These are phyloP conservation scores for Penicillium hordei DNA, from an alignment of 2,329 filamentous ascomycete genomes.

Conservation along the genomic window DNA sequence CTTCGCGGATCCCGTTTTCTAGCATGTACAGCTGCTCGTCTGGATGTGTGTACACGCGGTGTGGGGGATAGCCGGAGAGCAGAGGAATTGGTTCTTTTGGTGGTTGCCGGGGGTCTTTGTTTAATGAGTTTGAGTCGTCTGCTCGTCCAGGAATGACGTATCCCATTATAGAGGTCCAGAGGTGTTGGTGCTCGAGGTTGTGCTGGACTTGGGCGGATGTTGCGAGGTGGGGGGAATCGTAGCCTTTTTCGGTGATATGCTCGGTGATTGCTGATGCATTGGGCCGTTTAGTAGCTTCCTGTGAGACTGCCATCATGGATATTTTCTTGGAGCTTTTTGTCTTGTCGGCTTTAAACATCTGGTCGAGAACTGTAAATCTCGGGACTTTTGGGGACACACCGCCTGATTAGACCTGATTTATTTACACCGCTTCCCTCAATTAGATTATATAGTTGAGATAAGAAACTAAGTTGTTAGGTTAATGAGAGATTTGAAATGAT, in stretches of 20 bases:
- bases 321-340: not conserved
- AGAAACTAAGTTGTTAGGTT: not conserved
- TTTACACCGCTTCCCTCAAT: conserved; percentile 13
- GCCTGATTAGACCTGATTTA: conserved; percentile 2
- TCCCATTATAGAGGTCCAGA: conserved; percentile 58
- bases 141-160: conserved; percentile 35
- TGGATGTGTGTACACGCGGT: conserved; percentile 62
- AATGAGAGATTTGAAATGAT: not conserved
- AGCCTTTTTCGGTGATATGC: conserved; percentile 36
- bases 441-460: conserved; percentile 1
- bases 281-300: conserved; percentile 2
- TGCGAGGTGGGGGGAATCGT: conserved; percentile 36
- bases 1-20: conserved; percentile 49
- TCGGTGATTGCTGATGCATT: conserved; percentile 43
- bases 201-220: conserved; percentile 61
- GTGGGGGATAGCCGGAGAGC: conserved; percentile 62
- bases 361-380: conserved; percentile 1
- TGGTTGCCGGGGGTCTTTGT: conserved; percentile 1
- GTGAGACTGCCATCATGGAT: conserved; percentile 17
- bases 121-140: not conserved
- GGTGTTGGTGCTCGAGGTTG: conserved; percentile 64
- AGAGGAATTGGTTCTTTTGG: conserved; percentile 41
- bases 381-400: conserved; percentile 8
- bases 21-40: conserved; percentile 64
- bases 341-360: not conserved